A percentile compares a stretch with the other conserved stretches of the same genome.
Evolutionary conservation across 1,284 basidiomycete genomes (phyloP).

Genomic region (Salmacisia buchloeana): DNA sequence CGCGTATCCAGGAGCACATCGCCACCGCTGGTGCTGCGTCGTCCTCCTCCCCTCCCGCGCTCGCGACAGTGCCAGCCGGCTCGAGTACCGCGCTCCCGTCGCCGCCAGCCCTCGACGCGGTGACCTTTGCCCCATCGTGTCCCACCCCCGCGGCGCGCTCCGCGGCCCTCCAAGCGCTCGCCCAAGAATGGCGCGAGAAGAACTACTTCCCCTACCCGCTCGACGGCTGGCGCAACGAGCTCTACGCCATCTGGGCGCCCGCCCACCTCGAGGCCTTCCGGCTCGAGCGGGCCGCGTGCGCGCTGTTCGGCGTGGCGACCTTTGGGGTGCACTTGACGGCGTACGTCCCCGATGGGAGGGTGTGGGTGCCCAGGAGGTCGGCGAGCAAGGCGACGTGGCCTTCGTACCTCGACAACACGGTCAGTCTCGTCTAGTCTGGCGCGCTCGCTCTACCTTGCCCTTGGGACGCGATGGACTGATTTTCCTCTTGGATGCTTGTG

Average conservation of each 20-base stretch:
- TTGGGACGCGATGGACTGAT: constrained; percentile 19
- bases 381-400: constrained; percentile 75
- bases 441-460: constrained; percentile 44
- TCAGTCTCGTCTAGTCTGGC: constrained; percentile 22
- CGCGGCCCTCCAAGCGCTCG: constrained; percentile 22
- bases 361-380: constrained; percentile 85
- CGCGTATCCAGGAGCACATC: constrained; percentile 9
- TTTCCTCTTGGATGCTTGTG: not conserved
- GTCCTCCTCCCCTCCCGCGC: constrained; percentile 17
- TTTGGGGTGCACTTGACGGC: constrained; percentile 76
- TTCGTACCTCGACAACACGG: not conserved
- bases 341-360: constrained; percentile 48
- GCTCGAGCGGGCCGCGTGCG: constrained; percentile 81
- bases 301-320: constrained; percentile 81
- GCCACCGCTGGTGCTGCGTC: constrained; percentile 9
- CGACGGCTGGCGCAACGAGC: constrained; percentile 50
- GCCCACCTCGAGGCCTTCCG: constrained; percentile 62
- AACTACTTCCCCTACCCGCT: constrained; percentile 35
- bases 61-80: constrained; percentile 18
- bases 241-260: constrained; percentile 37
- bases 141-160: not conserved
- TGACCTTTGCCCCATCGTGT: not conserved
- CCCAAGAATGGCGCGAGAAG: constrained; percentile 26
- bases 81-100: constrained; percentile 7
- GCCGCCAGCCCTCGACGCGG: not conserved